Evolutionary conservation across 306 rosid species (phyloP), one percentile per base, ranked within the genome.

Genomic region (Neltuma alba): DNA sequence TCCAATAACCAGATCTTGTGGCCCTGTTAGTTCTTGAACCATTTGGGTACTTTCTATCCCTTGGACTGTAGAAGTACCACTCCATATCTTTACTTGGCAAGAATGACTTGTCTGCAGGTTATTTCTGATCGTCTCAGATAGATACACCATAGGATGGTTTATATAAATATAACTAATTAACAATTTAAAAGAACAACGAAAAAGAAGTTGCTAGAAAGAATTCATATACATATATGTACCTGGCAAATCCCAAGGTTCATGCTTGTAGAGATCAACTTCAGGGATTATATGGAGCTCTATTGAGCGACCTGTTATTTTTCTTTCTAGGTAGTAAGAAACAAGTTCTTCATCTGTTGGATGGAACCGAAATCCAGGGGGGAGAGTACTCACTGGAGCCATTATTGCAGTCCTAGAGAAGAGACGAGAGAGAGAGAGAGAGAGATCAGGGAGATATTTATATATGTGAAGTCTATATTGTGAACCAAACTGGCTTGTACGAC

Each of bases 261-360:
- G 91, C 78, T 94, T 92, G 90, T 94, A 94, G 67, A 94, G 93
- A 76, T 94, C 97, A 78, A 94, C 94, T 83, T 94, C 98, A 9
- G 98, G 97, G 45, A 94, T 94, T 70, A 94, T 91, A 18, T 94
- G 97, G 33, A 94, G 98, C 83, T 94, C 97, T 66, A 94, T 94
- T 9, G 94, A 82, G 21, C 85, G 87, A 30, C 98, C 97, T 38
- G 86, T 92, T 38, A 94, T 88, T 71, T 94, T 94, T 34, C 98
- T 76, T 65, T 94, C 94, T 21, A 92, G 71, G 85, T 94, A 94
- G 78, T 94, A 94, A 73, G 97, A 94, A 55, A 94, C 97, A 52
- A 94, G 97, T 55, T 94, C 98, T 89, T 94, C 98, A 65, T 94
- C 97, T 0, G 98, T 94, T 7, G 98, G 98, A 77, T 94, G 97